Evolutionary conservation across 2,329 filamentous ascomycete genomes (phyloP).

Genomic region (Cladosporium sp.): DNA sequence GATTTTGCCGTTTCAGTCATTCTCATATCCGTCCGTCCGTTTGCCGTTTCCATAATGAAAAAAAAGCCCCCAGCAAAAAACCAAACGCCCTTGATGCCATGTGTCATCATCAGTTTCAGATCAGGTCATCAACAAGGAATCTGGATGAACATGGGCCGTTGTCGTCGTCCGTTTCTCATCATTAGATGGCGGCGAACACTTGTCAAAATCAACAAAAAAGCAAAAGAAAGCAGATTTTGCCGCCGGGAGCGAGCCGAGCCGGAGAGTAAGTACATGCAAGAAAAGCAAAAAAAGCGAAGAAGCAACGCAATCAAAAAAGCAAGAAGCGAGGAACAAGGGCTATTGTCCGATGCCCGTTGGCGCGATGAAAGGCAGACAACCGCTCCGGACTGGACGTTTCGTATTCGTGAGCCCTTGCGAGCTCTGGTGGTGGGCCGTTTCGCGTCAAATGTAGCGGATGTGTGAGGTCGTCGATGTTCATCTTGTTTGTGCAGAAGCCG

Average conservation of each 20-base stretch:
- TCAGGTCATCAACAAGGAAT: no score
- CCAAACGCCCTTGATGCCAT: neutral
- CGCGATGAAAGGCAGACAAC: no score
- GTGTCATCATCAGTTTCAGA: no score
- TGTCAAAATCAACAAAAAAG: neutral
- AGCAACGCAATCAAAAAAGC: no score
- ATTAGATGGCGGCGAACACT: neutral
- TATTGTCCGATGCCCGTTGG: no score
- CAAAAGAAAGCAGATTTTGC: neutral
- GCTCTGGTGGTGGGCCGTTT: neutral
- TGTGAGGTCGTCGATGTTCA: neutral
- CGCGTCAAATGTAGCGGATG: neutral
- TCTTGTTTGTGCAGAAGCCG: slow-evolving; percentile 2
- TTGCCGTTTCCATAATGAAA: no score
- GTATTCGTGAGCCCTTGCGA: no score
- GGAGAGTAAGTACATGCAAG: neutral
- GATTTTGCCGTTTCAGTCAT: neutral
- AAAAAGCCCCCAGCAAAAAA: neutral
- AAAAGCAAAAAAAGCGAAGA: neutral
- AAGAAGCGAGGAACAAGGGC: no score
- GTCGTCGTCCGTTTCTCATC: neutral
- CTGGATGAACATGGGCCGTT: no score
- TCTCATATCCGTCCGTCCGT: neutral
- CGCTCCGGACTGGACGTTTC: no score
- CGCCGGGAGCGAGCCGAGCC: neutral